Conservation (phyloP, 805 yeast genomes). For the Metschnikowia kofuensis region DNA sequence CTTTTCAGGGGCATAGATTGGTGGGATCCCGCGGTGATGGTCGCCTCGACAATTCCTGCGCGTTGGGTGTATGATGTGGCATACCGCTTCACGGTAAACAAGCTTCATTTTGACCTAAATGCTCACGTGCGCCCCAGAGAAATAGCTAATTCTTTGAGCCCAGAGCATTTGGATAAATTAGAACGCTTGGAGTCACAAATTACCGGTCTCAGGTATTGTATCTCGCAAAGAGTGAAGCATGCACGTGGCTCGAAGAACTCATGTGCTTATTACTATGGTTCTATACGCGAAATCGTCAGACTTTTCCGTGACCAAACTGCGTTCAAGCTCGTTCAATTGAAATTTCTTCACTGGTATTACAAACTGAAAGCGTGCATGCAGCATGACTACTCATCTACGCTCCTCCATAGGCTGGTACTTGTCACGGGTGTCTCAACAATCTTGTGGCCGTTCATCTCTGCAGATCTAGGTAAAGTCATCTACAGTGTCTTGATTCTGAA, state of each 20-base stretch:
- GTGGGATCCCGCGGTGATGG: conserved; percentile 30
- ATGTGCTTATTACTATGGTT: neutral
- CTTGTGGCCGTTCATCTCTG: conserved; percentile 39
- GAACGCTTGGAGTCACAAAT: conserved; percentile 14
- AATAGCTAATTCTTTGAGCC: conserved; percentile 27
- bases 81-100: conserved; percentile 32
- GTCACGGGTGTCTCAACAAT: conserved; percentile 31
- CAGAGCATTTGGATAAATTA: conserved; percentile 14
- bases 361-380: conserved; percentile 32
- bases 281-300: neutral
- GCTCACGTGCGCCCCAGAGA: conserved; percentile 30
- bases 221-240: conserved; percentile 6
- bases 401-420: conserved; percentile 23
- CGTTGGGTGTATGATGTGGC: conserved; percentile 37
- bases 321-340: conserved; percentile 5
- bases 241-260: neutral
- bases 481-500: conserved; percentile 12
- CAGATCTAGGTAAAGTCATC: conserved; percentile 30
- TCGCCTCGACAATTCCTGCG: conserved; percentile 33
- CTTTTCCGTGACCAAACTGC: conserved; percentile 6
- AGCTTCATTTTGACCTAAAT: conserved; percentile 29
- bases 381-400: conserved; percentile 32
- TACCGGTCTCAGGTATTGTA: conserved; percentile 8
- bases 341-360: conserved; percentile 17
- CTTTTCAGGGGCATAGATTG: conserved; percentile 25